phyloP scores from a whole-genome alignment of 768 basidiomycete genomes.

The Leccinum variicolor region DNA sequence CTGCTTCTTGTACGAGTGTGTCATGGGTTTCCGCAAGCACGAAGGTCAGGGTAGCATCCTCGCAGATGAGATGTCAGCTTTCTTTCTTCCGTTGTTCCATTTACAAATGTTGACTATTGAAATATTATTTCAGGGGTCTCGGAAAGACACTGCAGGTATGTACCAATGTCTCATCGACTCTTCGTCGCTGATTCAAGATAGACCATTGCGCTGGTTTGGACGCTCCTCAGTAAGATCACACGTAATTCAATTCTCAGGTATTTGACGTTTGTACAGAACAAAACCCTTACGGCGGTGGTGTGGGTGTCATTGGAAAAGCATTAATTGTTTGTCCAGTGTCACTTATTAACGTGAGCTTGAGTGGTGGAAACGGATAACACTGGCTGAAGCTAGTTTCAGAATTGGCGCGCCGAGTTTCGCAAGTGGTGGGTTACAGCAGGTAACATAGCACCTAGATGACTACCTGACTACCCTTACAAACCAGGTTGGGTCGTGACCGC shows the following conservation, averaged over 20 bases:
- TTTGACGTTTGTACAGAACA: slow-evolving; percentile 53
- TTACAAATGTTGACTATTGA: slow-evolving; percentile 10
- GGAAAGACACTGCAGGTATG: slow-evolving; percentile 89
- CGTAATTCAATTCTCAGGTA: background rate
- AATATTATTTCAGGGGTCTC: slow-evolving; percentile 64
- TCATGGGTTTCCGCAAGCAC: slow-evolving; percentile 90
- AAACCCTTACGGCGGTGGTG: slow-evolving; percentile 66
- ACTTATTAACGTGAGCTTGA: slow-evolving; percentile 63
- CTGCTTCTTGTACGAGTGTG: slow-evolving; percentile 91
- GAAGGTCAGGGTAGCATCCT: slow-evolving; percentile 94
- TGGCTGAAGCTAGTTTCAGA: slow-evolving; percentile 42
- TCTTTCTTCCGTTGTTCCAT: background rate
- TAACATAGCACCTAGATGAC: background rate
- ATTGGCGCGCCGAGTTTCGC: slow-evolving; percentile 93
- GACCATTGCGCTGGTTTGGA: slow-evolving; percentile 93
- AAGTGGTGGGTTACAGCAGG: slow-evolving; percentile 71
- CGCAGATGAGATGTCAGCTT: slow-evolving; percentile 86
- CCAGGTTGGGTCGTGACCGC: slow-evolving; percentile 55
- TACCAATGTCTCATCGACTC: background rate
- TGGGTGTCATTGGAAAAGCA: slow-evolving; percentile 66
- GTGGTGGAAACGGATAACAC: background rate
- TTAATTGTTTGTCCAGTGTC: slow-evolving; percentile 95
- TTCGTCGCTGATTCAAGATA: slow-evolving; percentile 12
- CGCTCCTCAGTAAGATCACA: slow-evolving; percentile 70
- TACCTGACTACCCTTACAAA: slow-evolving; percentile 1